Conservation (phyloP, 139 green algal genomes). For the Protoeuglena noctilucae region DNA sequence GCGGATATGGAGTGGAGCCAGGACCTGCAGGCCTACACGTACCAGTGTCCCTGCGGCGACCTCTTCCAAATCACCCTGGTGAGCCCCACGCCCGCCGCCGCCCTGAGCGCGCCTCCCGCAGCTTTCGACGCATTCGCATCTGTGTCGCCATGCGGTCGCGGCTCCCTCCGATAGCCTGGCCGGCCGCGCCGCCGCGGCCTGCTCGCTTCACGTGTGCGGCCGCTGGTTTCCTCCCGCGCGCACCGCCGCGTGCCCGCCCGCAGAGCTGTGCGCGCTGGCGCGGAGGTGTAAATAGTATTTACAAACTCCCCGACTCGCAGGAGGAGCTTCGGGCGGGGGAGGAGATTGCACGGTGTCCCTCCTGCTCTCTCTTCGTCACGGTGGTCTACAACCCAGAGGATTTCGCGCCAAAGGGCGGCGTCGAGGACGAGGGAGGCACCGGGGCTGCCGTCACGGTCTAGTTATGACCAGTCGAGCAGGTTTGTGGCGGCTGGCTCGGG, state of each 20-base stretch:
- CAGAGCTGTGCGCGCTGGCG: no score
- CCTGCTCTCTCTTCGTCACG: slow-evolving; percentile 80
- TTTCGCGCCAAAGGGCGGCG: slow-evolving; percentile 1
- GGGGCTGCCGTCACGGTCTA: no score
- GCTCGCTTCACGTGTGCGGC: no score
- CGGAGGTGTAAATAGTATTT: no score
- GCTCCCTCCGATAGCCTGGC: no score
- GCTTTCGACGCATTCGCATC: not conserved
- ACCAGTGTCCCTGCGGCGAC: slow-evolving; percentile 86
- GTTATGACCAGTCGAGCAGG: no score
- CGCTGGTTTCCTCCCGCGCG: no score
- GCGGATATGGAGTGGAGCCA: slow-evolving; percentile 93
- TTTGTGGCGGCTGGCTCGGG: no score
- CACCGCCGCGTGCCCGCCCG: no score
- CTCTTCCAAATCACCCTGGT: slow-evolving; percentile 87
- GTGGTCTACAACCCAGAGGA: slow-evolving; percentile 80
- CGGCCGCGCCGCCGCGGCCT: no score
- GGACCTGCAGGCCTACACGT: slow-evolving; percentile 75
- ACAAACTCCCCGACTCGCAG: slow-evolving; percentile 19
- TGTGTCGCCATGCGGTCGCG: no score
- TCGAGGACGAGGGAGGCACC: no score
- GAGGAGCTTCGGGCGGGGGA: slow-evolving; percentile 70
- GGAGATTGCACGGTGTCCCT: slow-evolving; percentile 87
- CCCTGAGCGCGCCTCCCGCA: not conserved
- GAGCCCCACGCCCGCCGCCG: not conserved